A percentile compares a stretch with the other conserved stretches of the same genome.
These are phyloP conservation scores for Nakaseomyces nivariensis DNA, from an alignment of 1,139 yeast genomes.

Conservation along the genomic window DNA sequence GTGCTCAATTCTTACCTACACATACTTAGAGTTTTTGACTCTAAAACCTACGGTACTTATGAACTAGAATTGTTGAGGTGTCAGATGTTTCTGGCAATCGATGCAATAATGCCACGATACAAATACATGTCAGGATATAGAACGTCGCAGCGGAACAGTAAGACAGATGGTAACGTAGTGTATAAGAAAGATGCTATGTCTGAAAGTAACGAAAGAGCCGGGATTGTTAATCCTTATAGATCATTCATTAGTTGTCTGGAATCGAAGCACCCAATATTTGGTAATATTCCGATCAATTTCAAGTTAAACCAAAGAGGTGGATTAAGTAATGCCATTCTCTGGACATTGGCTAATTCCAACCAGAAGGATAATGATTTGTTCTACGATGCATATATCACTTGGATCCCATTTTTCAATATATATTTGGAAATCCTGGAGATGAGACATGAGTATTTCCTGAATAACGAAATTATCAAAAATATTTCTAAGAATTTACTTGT, in stretches of 20 bases:
- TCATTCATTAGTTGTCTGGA: slow-evolving; percentile 22
- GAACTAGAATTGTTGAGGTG: slow-evolving; percentile 24
- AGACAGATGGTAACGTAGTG: slow-evolving; percentile 5
- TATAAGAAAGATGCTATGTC: slow-evolving; percentile 4
- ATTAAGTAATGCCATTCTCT: slow-evolving; percentile 20
- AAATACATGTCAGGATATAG: background rate
- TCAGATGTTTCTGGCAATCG: slow-evolving; percentile 24
- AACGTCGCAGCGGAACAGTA: slow-evolving; percentile 5
- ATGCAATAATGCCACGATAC: slow-evolving; percentile 11
- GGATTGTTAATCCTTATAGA: slow-evolving; percentile 13
- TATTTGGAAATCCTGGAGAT: slow-evolving; percentile 18
- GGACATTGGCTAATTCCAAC: slow-evolving; percentile 22
- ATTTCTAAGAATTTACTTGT: slow-evolving; percentile 4
- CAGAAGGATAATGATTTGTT: slow-evolving; percentile 11
- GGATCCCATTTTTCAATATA: slow-evolving; percentile 21
- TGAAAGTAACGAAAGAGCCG: slow-evolving; percentile 2
- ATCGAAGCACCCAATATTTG: slow-evolving; percentile 14
- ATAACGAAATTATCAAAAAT: slow-evolving; percentile 9
- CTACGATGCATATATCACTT: slow-evolving; percentile 16
- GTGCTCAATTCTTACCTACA: slow-evolving; percentile 13
- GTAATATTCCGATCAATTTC: slow-evolving; percentile 14
- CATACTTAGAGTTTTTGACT: slow-evolving; percentile 15
- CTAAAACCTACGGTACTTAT: slow-evolving; percentile 9
- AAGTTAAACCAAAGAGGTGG: slow-evolving; percentile 17
- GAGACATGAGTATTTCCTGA: slow-evolving; percentile 20